Conservation (phyloP, 306 rosid species). For the Aeschynomene evenia region DNA sequence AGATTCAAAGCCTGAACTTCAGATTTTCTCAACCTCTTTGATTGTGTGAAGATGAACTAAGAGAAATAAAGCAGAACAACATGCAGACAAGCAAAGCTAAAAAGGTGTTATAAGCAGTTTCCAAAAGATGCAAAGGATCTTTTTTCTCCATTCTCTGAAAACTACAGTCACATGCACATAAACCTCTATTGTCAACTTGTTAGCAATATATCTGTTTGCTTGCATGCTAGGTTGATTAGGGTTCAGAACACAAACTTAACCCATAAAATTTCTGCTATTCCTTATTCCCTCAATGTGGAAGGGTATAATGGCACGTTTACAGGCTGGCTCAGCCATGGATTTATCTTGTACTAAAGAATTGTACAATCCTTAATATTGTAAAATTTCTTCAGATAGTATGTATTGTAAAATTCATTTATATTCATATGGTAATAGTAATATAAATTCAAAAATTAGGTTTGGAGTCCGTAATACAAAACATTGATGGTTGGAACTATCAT, state of each 20-base stretch:
- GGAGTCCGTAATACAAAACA: neutral
- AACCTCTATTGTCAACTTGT: conserved; percentile 27
- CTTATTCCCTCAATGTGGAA: neutral
- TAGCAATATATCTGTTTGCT: conserved; percentile 18
- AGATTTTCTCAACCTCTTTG: neutral
- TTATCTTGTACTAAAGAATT: neutral
- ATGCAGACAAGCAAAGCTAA: conserved; percentile 42
- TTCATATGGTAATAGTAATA: neutral
- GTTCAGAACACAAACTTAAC: conserved; percentile 9
- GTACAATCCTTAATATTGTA: neutral
- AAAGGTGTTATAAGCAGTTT: conserved; percentile 42
- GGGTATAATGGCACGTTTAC: conserved; percentile 13
- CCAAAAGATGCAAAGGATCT: conserved; percentile 54
- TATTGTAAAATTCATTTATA: neutral
- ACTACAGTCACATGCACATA: conserved; percentile 26
- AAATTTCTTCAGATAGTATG: neutral
- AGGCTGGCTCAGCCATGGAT: neutral
- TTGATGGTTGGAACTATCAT: neutral
- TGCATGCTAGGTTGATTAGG: neutral
- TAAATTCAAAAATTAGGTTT: neutral
- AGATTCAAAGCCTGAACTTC: neutral
- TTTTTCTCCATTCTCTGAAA: neutral
- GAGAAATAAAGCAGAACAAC: conserved; percentile 33
- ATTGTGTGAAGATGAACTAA: conserved; percentile 14
- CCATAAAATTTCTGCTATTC: conserved; percentile 1